These are phyloP conservation scores for Scutellaria galericulata DNA, from an alignment of 257 asterid genomes.

Conservation along the genomic window DNA sequence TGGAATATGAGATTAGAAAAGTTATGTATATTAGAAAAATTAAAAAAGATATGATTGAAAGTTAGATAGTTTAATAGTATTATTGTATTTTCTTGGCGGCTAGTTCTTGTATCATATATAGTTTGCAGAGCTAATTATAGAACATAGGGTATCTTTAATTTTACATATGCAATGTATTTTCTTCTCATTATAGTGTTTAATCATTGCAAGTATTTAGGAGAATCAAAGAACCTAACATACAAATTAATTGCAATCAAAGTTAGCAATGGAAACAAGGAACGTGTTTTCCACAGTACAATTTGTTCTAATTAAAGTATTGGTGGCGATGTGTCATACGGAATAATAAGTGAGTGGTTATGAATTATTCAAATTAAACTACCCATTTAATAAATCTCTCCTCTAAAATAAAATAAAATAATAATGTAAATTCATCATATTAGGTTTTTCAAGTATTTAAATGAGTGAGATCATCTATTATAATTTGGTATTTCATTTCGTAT, in stretches of 20 bases:
- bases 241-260: slow-evolving; percentile 3
- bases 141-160: too few species aligned
- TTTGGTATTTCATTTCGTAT: too few species aligned
- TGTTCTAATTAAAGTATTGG: slow-evolving; percentile 8
- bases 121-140: slow-evolving; percentile 31
- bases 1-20: neutral
- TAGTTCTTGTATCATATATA: slow-evolving; percentile 16
- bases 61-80: slow-evolving; percentile 8
- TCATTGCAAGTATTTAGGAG: neutral
- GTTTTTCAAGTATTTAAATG: too few species aligned
- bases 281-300: neutral
- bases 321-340: slow-evolving; percentile 13
- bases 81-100: slow-evolving; percentile 36
- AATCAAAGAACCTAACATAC: slow-evolving; percentile 19
- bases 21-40: neutral
- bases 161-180: too few species aligned
- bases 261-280: neutral
- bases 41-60: neutral
- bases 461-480: too few species aligned
- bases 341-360: slow-evolving; percentile 25
- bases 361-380: neutral
- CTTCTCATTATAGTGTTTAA: too few species aligned
- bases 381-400: neutral
- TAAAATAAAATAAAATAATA: too few species aligned
- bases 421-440: too few species aligned